These are phyloP conservation scores for Cnidoscolus chayamansa DNA, from an alignment of 441 rosid species.

Conservation along the genomic window DNA sequence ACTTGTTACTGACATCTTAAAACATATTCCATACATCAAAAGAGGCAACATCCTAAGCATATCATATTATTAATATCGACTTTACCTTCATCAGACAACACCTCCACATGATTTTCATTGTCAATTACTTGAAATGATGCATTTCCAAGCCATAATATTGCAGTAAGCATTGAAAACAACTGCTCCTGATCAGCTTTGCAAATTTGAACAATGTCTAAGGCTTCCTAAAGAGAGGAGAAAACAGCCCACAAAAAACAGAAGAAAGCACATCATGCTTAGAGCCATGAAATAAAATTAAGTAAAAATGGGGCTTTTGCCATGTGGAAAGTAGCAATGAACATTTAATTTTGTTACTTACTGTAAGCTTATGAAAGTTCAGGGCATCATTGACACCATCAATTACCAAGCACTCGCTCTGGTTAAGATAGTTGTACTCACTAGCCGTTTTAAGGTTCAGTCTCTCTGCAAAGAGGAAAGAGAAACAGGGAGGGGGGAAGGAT, in stretches of 20 bases:
- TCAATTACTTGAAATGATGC: conserved; percentile 67
- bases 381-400: conserved; percentile 79
- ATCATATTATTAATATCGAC: neutral
- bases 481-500: conserved; percentile 1
- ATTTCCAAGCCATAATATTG: conserved; percentile 87
- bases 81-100: conserved; percentile 75
- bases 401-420: conserved; percentile 78
- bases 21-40: neutral
- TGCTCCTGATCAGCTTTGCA: conserved; percentile 72
- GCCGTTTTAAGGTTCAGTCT: conserved; percentile 73
- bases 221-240: conserved; percentile 52
- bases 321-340: conserved; percentile 4
- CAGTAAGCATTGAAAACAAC: conserved; percentile 74
- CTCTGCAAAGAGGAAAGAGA: conserved; percentile 45
- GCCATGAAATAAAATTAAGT: conserved; percentile 17
- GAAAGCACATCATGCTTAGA: conserved; percentile 14
- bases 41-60: neutral
- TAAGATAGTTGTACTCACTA: conserved; percentile 72
- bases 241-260: conserved; percentile 10
- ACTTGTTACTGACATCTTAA: too few species aligned
- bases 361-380: conserved; percentile 54
- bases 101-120: conserved; percentile 84
- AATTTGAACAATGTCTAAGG: conserved; percentile 67
- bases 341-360: conserved; percentile 44
- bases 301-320: conserved; percentile 9